These are phyloP conservation scores for Pelomyxa schiedti DNA, from an alignment of 78 protist species.

Conservation along the genomic window DNA sequence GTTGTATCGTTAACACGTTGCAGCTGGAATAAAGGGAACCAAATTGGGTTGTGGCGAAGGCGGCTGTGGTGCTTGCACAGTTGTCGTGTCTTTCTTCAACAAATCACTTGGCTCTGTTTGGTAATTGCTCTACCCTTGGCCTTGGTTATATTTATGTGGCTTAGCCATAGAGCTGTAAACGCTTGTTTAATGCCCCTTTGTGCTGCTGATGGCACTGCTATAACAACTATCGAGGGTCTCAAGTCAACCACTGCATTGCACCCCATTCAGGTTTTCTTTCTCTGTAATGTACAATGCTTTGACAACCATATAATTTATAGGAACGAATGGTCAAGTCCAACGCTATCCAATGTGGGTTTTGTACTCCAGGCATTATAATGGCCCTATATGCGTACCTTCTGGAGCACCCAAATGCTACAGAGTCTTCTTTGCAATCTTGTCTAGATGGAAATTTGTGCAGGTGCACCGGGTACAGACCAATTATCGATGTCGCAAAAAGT, in stretches of 20 bases:
- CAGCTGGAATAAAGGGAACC: conserved; percentile 69
- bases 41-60: conserved; percentile 91
- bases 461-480: conserved; percentile 95
- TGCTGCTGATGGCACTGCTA: conserved; percentile 45
- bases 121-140: background rate
- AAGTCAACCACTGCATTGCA: background rate
- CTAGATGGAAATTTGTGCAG: conserved; percentile 91
- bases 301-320: conserved; percentile 48
- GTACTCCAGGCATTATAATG: conserved; percentile 83
- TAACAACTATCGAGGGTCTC: conserved; percentile 84
- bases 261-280: conserved; percentile 15
- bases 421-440: conserved; percentile 40
- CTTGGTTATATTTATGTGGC: background rate
- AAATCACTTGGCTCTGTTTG: background rate
- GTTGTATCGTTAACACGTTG: too few relatives aligned
- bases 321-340: conserved; percentile 26
- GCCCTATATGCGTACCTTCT: conserved; percentile 35
- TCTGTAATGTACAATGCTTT: background rate
- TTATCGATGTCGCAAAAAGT: conserved; percentile 65
- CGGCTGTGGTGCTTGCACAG: conserved; percentile 92
- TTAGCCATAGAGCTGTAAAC: conserved; percentile 54
- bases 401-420: conserved; percentile 11
- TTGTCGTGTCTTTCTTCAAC: conserved; percentile 38
- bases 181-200: conserved; percentile 74
- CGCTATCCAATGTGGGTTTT: conserved; percentile 92